Conservation (phyloP, 805 yeast species). For the Kazachstania taianensis region DNA sequence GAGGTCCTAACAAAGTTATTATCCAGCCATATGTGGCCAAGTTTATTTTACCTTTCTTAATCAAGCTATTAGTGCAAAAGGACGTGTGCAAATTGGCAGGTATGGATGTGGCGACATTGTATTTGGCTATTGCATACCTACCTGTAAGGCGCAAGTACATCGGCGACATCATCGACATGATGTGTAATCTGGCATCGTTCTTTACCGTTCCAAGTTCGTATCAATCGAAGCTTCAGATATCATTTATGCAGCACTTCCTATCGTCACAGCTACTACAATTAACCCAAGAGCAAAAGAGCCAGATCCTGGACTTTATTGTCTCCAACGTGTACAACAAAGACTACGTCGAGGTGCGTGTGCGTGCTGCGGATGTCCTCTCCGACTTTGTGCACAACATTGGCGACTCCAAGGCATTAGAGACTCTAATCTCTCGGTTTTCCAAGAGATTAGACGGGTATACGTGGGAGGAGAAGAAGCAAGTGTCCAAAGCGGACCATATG, state of each 20-base stretch:
- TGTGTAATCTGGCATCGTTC: conserved; percentile 1
- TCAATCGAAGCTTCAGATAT: conserved; percentile 61
- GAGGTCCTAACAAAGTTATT: conserved; percentile 43
- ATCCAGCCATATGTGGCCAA: conserved; percentile 43
- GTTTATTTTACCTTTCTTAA: conserved; percentile 58
- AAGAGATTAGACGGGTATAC: conserved; percentile 20
- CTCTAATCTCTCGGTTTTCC: conserved; percentile 36
- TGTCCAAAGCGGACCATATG: conserved; percentile 33
- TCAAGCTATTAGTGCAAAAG: conserved; percentile 54
- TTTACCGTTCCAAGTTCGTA: conserved; percentile 31
- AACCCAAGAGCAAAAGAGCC: conserved; percentile 35
- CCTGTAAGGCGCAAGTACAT: conserved; percentile 30
- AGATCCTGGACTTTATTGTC: conserved; percentile 41
- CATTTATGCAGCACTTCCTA: conserved; percentile 61
- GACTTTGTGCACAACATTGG: conserved; percentile 63
- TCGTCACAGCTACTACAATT: conserved; percentile 57
- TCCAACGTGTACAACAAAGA: conserved; percentile 46
- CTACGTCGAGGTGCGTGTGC: conserved; percentile 66
- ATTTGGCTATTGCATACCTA: conserved; percentile 39
- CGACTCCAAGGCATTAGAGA: conserved; percentile 31
- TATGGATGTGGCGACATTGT: conserved; percentile 42
- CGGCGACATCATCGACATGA: conserved; percentile 1
- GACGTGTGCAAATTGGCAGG: conserved; percentile 75
- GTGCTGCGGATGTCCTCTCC: conserved; percentile 66
- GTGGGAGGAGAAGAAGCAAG: conserved; percentile 27